A percentile compares a stretch with the other conserved stretches of the same genome.
Conservation (phyloP, 371 early-diverging fungal genomes). For the Mycotypha africana region DNA sequence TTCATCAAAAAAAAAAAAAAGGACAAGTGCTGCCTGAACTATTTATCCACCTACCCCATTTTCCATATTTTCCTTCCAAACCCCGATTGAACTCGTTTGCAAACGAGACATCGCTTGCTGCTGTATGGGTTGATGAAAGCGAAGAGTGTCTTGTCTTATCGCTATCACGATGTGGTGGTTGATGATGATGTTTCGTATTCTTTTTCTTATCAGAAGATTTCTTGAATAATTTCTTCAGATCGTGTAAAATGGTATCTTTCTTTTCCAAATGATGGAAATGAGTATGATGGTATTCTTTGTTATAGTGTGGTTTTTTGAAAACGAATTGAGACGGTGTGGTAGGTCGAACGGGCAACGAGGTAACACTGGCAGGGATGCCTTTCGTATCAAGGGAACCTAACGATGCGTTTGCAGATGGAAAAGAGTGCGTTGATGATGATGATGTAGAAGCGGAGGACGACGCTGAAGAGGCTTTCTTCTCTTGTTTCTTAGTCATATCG, state of each 20-base stretch:
- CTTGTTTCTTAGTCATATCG: no score
- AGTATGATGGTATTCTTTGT: conserved; percentile 31
- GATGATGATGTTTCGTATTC: neutral
- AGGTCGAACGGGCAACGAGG: neutral
- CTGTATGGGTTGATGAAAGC: neutral
- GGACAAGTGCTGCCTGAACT: neutral
- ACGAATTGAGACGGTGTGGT: conserved; percentile 32
- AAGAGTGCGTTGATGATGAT: no score
- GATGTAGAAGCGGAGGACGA: neutral
- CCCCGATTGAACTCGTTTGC: conserved; percentile 24
- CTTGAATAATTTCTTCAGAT: conserved; percentile 5
- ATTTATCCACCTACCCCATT: conserved; percentile 17
- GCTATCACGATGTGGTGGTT: neutral
- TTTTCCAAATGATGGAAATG: conserved; percentile 30
- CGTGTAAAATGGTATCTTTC: conserved; percentile 9
- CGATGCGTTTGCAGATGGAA: no score
- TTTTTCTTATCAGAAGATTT: conserved; percentile 6
- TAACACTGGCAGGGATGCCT: no score
- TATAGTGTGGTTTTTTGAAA: conserved; percentile 36
- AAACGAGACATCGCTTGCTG: conserved; percentile 4
- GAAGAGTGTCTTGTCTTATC: no score
- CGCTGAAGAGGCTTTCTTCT: neutral
- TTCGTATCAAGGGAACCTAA: no score
- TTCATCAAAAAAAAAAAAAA: neutral
- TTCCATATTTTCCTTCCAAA: conserved; percentile 23